Conservation (phyloP, 78 protist species). For the Protostelium mycophagum region DNA sequence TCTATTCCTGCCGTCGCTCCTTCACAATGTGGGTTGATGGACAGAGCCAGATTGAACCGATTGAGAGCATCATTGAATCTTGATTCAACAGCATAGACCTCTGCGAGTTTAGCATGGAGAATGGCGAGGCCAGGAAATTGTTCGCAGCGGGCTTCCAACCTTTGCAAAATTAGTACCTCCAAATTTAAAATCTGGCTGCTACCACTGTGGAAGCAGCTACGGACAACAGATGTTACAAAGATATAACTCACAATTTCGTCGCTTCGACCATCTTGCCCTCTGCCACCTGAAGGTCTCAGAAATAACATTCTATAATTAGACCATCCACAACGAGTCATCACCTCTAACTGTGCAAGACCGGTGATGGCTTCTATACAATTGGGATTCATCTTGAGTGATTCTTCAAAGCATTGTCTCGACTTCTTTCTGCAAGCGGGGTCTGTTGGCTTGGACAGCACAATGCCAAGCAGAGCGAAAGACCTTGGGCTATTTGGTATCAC, state of each 20-base stretch:
- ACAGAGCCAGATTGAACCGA: background rate
- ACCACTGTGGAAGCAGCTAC: too few species aligned
- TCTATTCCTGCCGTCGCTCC: background rate
- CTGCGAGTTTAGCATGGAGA: background rate
- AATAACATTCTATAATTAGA: background rate
- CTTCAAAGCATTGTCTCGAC: background rate
- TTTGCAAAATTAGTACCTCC: too few species aligned
- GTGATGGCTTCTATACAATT: background rate
- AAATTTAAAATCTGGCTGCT: too few species aligned
- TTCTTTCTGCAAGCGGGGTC: background rate
- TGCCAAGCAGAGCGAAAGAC: background rate
- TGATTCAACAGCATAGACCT: background rate
- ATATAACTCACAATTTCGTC: background rate
- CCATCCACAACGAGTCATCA: background rate
- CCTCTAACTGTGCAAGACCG: background rate
- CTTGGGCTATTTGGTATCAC: background rate
- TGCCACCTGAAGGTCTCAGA: background rate
- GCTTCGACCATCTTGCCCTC: background rate
- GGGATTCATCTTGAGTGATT: background rate
- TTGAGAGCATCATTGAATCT: background rate
- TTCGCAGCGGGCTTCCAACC: background rate
- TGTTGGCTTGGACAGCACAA: background rate
- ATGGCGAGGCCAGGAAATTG: background rate
- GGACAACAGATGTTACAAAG: background rate
- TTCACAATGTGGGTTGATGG: background rate